Evolutionary conservation across 163 green algal genomes (phyloP), one percentile per base, ranked within the genome.

Genomic region (Scenedesmus sp.): DNA sequence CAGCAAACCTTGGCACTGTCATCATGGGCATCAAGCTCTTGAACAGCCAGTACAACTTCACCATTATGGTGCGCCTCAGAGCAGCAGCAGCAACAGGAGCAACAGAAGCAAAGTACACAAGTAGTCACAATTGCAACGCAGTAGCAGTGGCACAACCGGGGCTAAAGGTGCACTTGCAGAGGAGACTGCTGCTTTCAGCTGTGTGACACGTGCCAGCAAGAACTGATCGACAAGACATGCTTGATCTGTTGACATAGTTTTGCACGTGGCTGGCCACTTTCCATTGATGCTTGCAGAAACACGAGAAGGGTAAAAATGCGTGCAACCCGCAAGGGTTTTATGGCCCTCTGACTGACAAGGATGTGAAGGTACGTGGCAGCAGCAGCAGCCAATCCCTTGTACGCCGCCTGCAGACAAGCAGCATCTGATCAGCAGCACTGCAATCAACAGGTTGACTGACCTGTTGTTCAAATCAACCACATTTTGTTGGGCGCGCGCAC

Each of bases 31-130:
- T 98, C 10, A 92, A 94, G 46, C 98, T 99, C 81, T 92, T 98
- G 83, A 99, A 97, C 91, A 99, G 96, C 3, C 95, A 96, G 16
- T 99, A 99, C 93, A 97, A 97, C 81, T 98, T 99, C 83, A 96
- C 92, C 3, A 96, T 97, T 78, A 96, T 97, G 95, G 97, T 97
- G 83, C 49, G 89, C 26, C 20, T 6, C 2, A 35, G 73, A 6
- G 22, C 16, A 65, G 76, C 43, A 37, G 43, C 44, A 40, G 13
- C 44, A 33, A 49, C 49, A 61, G 81, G 40, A 40, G 81, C 46
- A 22, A 30, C 81, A 43, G 35, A 56, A 40, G 18, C 56, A 81
- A 22, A 65, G 37, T 33, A 81, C 72, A 44, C 24, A 37, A 87
- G 20, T 51, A 49, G 83, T 0, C 46, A 18, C 49, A 80, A 1